A percentile compares a stretch with the other conserved stretches of the same genome.
Conservation (phyloP, 257 asterid genomes). For the Solanum acaule region DNA sequence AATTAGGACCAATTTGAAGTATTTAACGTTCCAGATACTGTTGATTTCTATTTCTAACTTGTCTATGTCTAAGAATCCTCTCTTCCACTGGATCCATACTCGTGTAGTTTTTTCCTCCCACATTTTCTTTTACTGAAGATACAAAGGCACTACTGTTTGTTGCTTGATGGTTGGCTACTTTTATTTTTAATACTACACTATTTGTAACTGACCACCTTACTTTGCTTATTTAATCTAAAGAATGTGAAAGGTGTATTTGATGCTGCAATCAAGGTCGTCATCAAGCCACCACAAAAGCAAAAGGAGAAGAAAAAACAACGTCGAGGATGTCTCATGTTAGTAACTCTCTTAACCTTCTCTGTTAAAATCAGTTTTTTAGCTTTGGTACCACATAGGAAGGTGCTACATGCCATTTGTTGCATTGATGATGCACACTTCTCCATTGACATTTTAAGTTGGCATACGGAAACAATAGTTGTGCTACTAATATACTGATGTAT, state of each 20-base stretch:
- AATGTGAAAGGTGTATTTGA: slow-evolving; percentile 88
- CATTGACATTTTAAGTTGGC: background rate
- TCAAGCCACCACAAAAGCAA: slow-evolving; percentile 84
- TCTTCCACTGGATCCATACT: background rate
- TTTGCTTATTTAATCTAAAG: slow-evolving; percentile 17
- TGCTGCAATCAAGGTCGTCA: slow-evolving; percentile 82
- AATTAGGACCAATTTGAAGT: background rate
- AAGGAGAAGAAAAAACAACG: slow-evolving; percentile 63
- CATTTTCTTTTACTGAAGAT: background rate
- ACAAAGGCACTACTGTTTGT: background rate
- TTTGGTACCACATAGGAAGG: background rate
- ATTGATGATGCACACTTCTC: background rate
- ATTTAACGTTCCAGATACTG: background rate
- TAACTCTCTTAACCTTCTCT: slow-evolving; percentile 10
- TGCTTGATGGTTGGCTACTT: background rate
- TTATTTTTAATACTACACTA: background rate
- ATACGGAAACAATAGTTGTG: background rate
- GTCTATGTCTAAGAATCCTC: background rate
- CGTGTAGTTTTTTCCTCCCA: background rate
- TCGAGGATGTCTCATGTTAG: slow-evolving; percentile 59
- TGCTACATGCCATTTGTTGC: background rate
- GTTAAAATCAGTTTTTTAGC: background rate
- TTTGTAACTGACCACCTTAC: background rate
- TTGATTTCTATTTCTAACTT: background rate
- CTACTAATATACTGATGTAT: background rate